Percentiles rank a stretch among this genome's conserved stretches.
Conservation (phyloP, 2,329 filamentous ascomycete species). For the Epichloe brachyelytri region DNA sequence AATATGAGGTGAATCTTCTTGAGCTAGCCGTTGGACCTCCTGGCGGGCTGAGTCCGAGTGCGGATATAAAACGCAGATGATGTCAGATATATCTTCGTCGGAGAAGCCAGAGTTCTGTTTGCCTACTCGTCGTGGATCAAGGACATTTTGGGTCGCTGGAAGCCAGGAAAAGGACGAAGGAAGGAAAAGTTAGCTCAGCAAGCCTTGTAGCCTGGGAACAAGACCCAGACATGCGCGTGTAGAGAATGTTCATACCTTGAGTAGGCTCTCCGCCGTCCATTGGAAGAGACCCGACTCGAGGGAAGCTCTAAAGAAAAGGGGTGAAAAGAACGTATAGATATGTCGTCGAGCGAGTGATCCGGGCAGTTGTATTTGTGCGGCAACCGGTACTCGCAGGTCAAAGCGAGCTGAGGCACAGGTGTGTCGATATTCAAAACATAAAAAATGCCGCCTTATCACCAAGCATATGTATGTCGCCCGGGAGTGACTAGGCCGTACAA, state of each 20-base stretch:
- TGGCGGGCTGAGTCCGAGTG: constrained; percentile 57
- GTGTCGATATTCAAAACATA: neutral
- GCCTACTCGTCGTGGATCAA: constrained; percentile 69
- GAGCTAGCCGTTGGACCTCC: constrained; percentile 47
- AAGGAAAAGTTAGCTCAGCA: neutral
- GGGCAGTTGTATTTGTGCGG: neutral
- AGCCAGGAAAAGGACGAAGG: neutral
- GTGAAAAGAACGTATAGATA: neutral
- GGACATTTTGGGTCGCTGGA: constrained; percentile 27
- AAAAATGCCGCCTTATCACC: neutral
- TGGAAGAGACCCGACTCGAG: constrained; percentile 18
- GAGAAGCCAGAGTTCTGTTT: constrained; percentile 72
- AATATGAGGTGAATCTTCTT: constrained; percentile 34
- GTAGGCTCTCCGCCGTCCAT: constrained; percentile 33
- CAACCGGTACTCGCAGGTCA: neutral
- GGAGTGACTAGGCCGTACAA: neutral
- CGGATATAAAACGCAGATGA: constrained; percentile 79
- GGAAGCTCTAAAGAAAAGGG: neutral
- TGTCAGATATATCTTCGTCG: constrained; percentile 73
- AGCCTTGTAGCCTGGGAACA: neutral
- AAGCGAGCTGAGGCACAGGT: neutral
- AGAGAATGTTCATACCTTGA: constrained; percentile 20
- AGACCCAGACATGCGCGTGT: neutral
- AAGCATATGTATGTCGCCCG: neutral
- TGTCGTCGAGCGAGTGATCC: neutral